phyloP scores from a whole-genome alignment of 2,329 filamentous ascomycete genomes.

The Alternaria sp. region DNA sequence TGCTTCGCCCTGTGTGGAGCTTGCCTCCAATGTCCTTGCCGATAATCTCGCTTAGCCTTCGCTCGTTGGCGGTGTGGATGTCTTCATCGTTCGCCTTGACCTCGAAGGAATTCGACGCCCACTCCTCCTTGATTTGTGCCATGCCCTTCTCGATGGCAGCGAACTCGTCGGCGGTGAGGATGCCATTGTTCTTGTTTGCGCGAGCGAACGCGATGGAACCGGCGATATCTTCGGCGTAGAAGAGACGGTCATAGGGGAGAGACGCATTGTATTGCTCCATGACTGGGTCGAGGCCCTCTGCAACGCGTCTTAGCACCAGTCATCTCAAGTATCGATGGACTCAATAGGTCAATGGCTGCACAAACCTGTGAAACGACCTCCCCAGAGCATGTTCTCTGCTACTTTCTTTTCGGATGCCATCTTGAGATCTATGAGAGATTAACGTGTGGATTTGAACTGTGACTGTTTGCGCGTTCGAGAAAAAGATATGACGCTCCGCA shows the following conservation, averaged over 20 bases:
- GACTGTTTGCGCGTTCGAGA: slow-evolving; percentile 32
- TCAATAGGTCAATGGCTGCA: not conserved
- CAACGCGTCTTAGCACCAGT: slow-evolving; percentile 15
- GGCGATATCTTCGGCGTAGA: slow-evolving; percentile 81
- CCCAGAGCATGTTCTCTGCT: slow-evolving; percentile 50
- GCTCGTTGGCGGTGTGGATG: slow-evolving; percentile 63
- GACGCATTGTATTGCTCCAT: slow-evolving; percentile 87
- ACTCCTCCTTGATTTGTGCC: slow-evolving; percentile 60
- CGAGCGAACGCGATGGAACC: slow-evolving; percentile 83
- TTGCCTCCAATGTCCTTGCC: slow-evolving; percentile 86
- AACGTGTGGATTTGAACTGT: slow-evolving; percentile 11
- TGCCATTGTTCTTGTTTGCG: slow-evolving; percentile 77
- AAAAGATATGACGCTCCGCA: slow-evolving; percentile 34
- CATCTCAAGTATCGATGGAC: not conserved
- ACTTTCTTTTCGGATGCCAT: slow-evolving; percentile 47
- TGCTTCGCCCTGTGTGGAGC: slow-evolving; percentile 83
- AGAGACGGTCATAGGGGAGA: slow-evolving; percentile 77
- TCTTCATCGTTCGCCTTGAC: slow-evolving; percentile 59
- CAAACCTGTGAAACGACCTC: slow-evolving; percentile 40
- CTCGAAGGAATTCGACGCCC: slow-evolving; percentile 55
- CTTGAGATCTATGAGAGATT: slow-evolving; percentile 5
- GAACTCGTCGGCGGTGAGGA: slow-evolving; percentile 77
- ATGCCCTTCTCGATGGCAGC: slow-evolving; percentile 75
- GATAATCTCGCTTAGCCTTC: slow-evolving; percentile 75
- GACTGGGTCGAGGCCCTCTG: slow-evolving; percentile 81